A percentile compares a stretch with the other conserved stretches of the same genome.
Conservation (phyloP, 345 rosid genomes). For the Acer yangbiense region DNA sequence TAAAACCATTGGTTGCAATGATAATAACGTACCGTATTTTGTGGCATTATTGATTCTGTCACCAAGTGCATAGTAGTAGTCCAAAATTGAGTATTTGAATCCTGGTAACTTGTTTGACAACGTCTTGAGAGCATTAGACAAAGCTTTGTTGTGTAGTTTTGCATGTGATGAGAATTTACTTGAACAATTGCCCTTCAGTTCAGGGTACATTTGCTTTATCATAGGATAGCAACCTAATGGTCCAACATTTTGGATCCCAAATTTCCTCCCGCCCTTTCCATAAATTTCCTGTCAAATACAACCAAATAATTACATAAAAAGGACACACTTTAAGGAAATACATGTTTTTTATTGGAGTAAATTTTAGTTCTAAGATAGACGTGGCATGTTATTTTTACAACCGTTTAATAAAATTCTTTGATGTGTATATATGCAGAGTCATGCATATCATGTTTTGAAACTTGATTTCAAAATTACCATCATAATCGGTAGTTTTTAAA, state of each 20-base stretch:
- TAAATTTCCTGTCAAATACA: slow-evolving; percentile 24
- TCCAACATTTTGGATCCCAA: slow-evolving; percentile 31
- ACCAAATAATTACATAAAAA: neutral
- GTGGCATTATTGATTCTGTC: slow-evolving; percentile 14
- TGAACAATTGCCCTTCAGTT: neutral
- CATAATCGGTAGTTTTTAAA: too few species aligned
- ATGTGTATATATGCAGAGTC: too few species aligned
- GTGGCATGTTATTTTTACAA: too few species aligned
- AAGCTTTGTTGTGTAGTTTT: slow-evolving; percentile 24
- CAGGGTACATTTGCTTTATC: slow-evolving; percentile 4
- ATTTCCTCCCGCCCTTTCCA: slow-evolving; percentile 30
- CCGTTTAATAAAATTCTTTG: too few species aligned
- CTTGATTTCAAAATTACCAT: too few species aligned
- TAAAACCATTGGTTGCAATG: too few species aligned
- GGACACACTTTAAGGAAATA: too few species aligned
- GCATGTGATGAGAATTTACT: slow-evolving; percentile 11
- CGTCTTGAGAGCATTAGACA: slow-evolving; percentile 21
- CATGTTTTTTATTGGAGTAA: too few species aligned
- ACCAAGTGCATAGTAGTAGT: slow-evolving; percentile 23
- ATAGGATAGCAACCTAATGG: slow-evolving; percentile 29
- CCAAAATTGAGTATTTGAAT: slow-evolving; percentile 26
- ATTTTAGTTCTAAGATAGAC: too few species aligned
- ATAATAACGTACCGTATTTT: slow-evolving; percentile 14
- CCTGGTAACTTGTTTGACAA: slow-evolving; percentile 19
- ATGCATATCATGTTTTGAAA: too few species aligned